Conservation (phyloP, 139 green algal genomes). For the Coccomyxa sp. region DNA sequence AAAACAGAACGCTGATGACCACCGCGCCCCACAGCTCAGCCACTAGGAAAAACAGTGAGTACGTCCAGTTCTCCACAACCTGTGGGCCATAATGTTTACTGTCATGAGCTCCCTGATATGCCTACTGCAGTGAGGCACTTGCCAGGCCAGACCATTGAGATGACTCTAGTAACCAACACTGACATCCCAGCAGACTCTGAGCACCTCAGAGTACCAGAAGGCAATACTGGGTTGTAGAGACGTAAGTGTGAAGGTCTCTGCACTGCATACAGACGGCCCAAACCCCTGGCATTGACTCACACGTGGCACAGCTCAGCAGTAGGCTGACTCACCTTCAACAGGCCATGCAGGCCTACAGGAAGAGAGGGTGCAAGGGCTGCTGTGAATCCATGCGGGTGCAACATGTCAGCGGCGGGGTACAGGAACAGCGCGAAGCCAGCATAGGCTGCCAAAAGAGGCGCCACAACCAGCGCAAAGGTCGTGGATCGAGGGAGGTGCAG, state of each 20-base stretch:
- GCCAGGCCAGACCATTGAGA: too few relatives aligned
- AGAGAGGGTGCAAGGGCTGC: constrained; percentile 29
- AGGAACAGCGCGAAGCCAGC: constrained; percentile 65
- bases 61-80: constrained; percentile 77
- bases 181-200: background rate
- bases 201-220: background rate
- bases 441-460: constrained; percentile 69
- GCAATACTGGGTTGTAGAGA: too few relatives aligned
- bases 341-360: constrained; percentile 57
- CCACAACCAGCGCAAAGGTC: constrained; percentile 20
- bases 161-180: background rate
- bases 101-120: too few relatives aligned
- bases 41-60: constrained; percentile 79
- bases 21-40: constrained; percentile 83
- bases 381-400: constrained; percentile 66
- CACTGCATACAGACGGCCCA: too few relatives aligned
- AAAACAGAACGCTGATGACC: constrained; percentile 85
- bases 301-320: too few relatives aligned
- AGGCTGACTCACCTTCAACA: constrained; percentile 45
- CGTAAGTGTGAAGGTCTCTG: too few relatives aligned
- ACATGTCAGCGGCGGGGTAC: constrained; percentile 56
- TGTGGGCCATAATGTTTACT: background rate
- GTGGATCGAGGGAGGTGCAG: constrained; percentile 28
- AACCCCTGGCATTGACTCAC: too few relatives aligned
- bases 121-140: too few relatives aligned